Evolutionary conservation across 2,329 filamentous ascomycete species (phyloP), one percentile per base, ranked within the genome.

Genomic region (Monosporascus sp.): DNA sequence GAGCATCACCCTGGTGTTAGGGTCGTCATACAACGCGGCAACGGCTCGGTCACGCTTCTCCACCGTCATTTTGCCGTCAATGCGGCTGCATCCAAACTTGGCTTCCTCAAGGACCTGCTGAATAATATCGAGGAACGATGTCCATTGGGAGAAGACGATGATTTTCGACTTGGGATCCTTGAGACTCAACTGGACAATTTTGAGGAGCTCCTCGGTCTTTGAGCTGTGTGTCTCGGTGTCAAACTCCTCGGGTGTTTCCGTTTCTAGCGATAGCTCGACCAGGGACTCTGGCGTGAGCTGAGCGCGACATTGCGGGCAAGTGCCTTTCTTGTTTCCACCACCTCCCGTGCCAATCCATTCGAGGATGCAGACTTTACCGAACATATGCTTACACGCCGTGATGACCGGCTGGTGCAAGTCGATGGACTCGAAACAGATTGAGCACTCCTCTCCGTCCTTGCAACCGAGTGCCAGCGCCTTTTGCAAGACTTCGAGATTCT

Each of bases 281-380:
- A 81, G 74, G 2, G 79, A 74, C 1, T 75, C 76, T 52, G 85
- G 78, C 14, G 78, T 74, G 17, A 95, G 79, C 37, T 82, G 73
- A 6, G 86, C 84, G 20, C 90, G 86, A 63, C 91, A 96, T 79
- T 96, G 86, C 0, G 91, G 92, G 56, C 92, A 96, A 68, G 87
- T 91, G 51, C 86, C 80, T 65, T 94, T 89, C 1, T 82, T 77
- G 52, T 88, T 24, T 14, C n/a, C 20, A 3, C 40, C 40, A 24
- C 40, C 43, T 15, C 22, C n/a, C 8, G 43, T 26, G 11, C 8
- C 80, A 54, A 96, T 87, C 49, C 88, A 87, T 58, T 82, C 81
- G 50, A 83, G 76, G 57, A 96, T 91, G 67, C 92, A 96, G 5
- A 74, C 72, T 22, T 75, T 77, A 60, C 91, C 91, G 68, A 91